phyloP scores from a whole-genome alignment of 78 protist genomes.

The Dictyostelium capitatum region DNA sequence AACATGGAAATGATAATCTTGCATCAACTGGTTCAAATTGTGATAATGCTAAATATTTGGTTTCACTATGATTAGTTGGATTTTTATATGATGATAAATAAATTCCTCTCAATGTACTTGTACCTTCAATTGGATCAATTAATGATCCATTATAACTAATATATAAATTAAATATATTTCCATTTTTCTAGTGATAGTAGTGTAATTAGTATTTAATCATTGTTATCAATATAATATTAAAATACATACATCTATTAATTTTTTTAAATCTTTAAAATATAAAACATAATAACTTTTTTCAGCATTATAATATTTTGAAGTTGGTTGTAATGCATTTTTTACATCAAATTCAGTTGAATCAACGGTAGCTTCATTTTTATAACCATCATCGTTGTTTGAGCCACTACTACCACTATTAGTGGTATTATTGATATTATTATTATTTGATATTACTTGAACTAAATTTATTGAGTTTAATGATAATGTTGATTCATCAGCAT shows the following conservation, averaged over 20 bases:
- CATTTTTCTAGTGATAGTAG: conserved; percentile 56
- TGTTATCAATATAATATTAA: not conserved
- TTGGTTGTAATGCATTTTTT: not conserved
- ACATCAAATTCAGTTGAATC: not conserved
- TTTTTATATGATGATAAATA: conserved; percentile 52
- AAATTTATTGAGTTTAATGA: not conserved
- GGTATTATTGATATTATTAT: not conserved
- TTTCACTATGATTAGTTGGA: not conserved
- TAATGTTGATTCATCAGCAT: conserved; percentile 30
- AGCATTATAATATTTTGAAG: conserved; percentile 5
- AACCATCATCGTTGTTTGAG: too few species aligned
- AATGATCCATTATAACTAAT: conserved; percentile 19
- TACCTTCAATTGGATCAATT: conserved; percentile 14
- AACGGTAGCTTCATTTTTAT: not conserved
- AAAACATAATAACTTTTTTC: conserved; percentile 62
- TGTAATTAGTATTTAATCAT: not conserved
- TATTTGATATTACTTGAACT: not conserved
- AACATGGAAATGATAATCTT: conserved; percentile 63
- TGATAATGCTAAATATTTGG: conserved; percentile 50
- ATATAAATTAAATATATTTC: conserved; percentile 27
- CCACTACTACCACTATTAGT: too few species aligned
- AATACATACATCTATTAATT: conserved; percentile 1
- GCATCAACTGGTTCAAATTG: conserved; percentile 85
- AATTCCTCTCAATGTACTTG: conserved; percentile 43
- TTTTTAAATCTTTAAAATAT: conserved; percentile 28